A percentile compares a stretch with the other conserved stretches of the same genome.
These are phyloP conservation scores for Eimeria tenella DNA, from an alignment of 169 alveolate genomes.

Conservation along the genomic window DNA sequence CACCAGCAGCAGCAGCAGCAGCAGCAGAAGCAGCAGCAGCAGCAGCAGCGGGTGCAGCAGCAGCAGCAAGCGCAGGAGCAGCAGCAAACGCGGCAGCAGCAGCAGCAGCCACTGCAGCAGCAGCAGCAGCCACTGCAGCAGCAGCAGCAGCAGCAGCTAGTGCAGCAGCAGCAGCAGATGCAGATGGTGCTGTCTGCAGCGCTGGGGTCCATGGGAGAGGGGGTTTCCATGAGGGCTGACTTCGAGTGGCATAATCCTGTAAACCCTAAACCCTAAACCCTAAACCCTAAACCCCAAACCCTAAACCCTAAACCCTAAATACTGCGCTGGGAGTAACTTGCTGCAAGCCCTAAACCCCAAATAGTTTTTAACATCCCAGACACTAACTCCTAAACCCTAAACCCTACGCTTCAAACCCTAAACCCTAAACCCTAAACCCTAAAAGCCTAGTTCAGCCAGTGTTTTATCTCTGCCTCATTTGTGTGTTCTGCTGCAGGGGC, in stretches of 20 bases:
- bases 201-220: constrained; percentile 68
- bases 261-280: constrained; percentile 10
- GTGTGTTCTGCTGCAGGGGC: background rate
- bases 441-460: too few relatives aligned
- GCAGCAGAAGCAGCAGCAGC: too few relatives aligned
- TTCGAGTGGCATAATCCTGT: constrained; percentile 71
- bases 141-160: too few relatives aligned
- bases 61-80: too few relatives aligned
- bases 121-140: too few relatives aligned
- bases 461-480: background rate
- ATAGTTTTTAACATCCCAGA: background rate
- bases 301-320: background rate
- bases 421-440: background rate
- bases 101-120: too few relatives aligned
- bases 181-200: constrained; percentile 37
- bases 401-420: background rate
- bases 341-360: background rate
- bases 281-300: background rate
- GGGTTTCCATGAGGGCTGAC: background rate
- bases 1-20: too few relatives aligned
- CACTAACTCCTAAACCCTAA: background rate
- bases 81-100: too few relatives aligned
- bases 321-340: too few relatives aligned
- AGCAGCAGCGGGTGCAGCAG: too few relatives aligned
- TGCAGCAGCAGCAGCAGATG: background rate